Conservation (phyloP, 2,329 filamentous ascomycete genomes). For the Curvularia hawaiiensis region DNA sequence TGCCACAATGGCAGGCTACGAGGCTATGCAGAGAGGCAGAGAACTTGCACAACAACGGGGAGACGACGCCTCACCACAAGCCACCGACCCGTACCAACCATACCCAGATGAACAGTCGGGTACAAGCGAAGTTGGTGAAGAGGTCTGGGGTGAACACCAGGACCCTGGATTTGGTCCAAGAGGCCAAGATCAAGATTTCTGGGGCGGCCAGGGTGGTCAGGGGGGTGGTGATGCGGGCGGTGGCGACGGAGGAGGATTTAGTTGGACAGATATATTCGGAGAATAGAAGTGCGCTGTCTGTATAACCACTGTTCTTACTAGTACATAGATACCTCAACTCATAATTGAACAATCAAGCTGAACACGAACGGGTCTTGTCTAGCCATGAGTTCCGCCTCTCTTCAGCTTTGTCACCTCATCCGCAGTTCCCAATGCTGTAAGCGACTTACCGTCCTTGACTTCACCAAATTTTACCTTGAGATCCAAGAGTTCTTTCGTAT, state of each 20-base stretch:
- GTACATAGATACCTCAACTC: constrained; percentile 3
- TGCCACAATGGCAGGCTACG: constrained; percentile 66
- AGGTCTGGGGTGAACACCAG: constrained; percentile 35
- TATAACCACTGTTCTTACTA: constrained; percentile 4
- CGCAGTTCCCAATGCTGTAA: background rate
- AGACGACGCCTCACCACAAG: constrained; percentile 36
- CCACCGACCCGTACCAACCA: constrained; percentile 28
- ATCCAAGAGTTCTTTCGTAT: background rate
- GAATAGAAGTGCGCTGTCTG: constrained; percentile 4
- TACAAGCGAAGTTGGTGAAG: constrained; percentile 24
- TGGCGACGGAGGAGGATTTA: constrained; percentile 29
- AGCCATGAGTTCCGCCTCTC: background rate
- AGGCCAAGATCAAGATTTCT: constrained; percentile 34
- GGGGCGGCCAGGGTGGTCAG: constrained; percentile 30
- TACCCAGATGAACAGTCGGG: constrained; percentile 28
- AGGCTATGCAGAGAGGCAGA: constrained; percentile 63
- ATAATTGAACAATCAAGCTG: background rate
- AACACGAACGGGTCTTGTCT: background rate
- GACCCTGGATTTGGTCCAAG: constrained; percentile 34
- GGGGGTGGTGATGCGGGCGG: constrained; percentile 45
- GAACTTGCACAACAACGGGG: constrained; percentile 30
- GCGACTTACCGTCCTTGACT: background rate
- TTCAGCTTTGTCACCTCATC: background rate
- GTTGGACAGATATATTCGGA: constrained; percentile 36
- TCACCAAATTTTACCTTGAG: background rate